A percentile compares a stretch with the other conserved stretches of the same genome.
phyloP scores from a whole-genome alignment of 2,329 filamentous ascomycete species.

The Helotiales sp. region DNA sequence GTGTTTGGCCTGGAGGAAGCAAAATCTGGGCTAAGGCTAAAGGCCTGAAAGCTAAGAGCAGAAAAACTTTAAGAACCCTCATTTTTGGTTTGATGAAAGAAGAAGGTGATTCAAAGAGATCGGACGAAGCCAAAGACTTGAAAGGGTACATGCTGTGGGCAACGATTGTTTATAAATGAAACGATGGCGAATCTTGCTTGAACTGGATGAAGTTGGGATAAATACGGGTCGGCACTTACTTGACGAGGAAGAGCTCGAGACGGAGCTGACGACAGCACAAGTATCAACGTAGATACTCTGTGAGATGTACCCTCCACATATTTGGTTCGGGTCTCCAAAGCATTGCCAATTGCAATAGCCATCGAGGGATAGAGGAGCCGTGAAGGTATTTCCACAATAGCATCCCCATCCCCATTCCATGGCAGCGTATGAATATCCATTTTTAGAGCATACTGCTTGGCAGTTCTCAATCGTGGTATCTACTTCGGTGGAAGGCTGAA shows the following conservation, averaged over 20 bases:
- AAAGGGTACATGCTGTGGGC: background rate
- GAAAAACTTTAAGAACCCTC: background rate
- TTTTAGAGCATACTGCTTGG: constrained; percentile 31
- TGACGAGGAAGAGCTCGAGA: background rate
- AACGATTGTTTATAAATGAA: background rate
- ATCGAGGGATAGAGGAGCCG: constrained; percentile 25
- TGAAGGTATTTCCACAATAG: constrained; percentile 35
- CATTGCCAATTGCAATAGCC: constrained; percentile 36
- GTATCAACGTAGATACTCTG: constrained; percentile 10
- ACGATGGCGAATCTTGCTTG: background rate
- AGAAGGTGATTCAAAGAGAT: background rate
- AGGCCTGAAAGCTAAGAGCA: background rate
- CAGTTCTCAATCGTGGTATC: constrained; percentile 39
- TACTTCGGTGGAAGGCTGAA: background rate
- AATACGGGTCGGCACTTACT: constrained; percentile 2
- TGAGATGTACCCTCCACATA: constrained; percentile 36
- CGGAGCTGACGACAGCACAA: constrained; percentile 1
- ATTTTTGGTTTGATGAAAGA: background rate
- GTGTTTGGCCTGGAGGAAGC: background rate
- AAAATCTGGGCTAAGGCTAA: background rate
- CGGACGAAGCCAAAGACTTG: constrained; percentile 2
- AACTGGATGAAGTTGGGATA: background rate
- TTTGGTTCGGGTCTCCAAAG: constrained; percentile 35
- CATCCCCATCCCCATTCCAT: constrained; percentile 43
- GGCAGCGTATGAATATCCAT: constrained; percentile 37